Percentiles rank a stretch among this genome's conserved stretches.
Evolutionary conservation across 495 filamentous ascomycete species (phyloP).

Genomic region (Collariella sp.): DNA sequence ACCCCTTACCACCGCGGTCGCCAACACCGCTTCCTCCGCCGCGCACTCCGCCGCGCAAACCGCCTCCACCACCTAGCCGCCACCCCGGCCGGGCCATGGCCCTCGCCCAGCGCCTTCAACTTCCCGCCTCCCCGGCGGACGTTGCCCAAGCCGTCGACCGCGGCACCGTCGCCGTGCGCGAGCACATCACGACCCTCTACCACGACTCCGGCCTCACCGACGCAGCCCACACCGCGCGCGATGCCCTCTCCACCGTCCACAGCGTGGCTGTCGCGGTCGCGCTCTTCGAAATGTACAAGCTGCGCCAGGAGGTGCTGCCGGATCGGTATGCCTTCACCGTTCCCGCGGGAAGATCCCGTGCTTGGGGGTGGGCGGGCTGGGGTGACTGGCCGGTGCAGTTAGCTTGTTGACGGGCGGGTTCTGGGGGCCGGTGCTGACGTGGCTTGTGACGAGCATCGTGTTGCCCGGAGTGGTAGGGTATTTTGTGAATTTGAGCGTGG

Average conservation of each 20-base stretch:
- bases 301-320: conserved; percentile 56
- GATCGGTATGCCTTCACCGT: conserved; percentile 61
- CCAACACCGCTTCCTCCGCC: neutral
- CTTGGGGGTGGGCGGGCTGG: no score
- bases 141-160: conserved; percentile 78
- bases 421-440: conserved; percentile 75
- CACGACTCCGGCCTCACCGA: conserved; percentile 45
- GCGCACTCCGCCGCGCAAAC: conserved; percentile 16
- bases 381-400: conserved; percentile 49
- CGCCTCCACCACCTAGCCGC: conserved; percentile 43
- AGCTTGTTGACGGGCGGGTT: conserved; percentile 64
- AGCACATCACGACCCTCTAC: conserved; percentile 40
- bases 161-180: conserved; percentile 55
- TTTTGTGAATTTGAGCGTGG: conserved; percentile 72
- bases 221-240: conserved; percentile 51
- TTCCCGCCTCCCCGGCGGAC: conserved; percentile 78
- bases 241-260: conserved; percentile 59
- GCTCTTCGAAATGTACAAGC: conserved; percentile 51
- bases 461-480: conserved; percentile 66
- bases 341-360: conserved; percentile 51
- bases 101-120: conserved; percentile 43
- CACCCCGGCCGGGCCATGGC: conserved; percentile 48
- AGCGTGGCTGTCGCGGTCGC: conserved; percentile 56
- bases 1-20: neutral
- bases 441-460: conserved; percentile 61